These are phyloP conservation scores for Neocucurbitaria cava DNA, from an alignment of 2,329 filamentous ascomycete species.

Conservation along the genomic window DNA sequence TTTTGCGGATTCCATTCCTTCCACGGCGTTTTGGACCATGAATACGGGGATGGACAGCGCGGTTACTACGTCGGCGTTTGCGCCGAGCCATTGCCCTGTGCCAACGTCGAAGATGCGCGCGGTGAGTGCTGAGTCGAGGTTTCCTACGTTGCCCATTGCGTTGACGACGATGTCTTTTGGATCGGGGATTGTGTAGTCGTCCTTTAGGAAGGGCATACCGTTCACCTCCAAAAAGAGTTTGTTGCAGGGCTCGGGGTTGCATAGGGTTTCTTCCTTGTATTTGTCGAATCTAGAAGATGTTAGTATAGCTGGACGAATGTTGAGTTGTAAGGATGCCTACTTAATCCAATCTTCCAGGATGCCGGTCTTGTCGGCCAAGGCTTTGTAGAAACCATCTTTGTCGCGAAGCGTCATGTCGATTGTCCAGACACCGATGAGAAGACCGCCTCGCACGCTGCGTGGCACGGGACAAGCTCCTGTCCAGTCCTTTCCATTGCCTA, in stretches of 20 bases:
- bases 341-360: conserved; percentile 10
- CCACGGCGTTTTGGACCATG: conserved; percentile 7
- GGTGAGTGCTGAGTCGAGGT: neutral
- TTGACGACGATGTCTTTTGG: conserved; percentile 8
- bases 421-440: conserved; percentile 7
- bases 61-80: conserved; percentile 1
- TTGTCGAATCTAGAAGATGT: neutral
- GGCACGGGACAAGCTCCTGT: conserved; percentile 3
- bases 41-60: conserved; percentile 10
- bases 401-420: conserved; percentile 6
- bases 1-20: conserved; percentile 8
- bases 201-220: neutral
- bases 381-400: conserved; percentile 7
- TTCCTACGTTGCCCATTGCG: conserved; percentile 2
- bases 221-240: neutral
- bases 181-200: conserved; percentile 3
- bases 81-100: conserved; percentile 1
- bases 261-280: conserved; percentile 2
- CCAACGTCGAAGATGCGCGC: conserved; percentile 2
- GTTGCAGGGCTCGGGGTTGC: conserved; percentile 4
- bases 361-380: conserved; percentile 1
- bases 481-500: conserved; percentile 5
- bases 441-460: neutral
- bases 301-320: no score
- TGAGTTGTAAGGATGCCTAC: neutral